Evolutionary conservation across 495 filamentous ascomycete species (phyloP).

Genomic region (Penicillium manginii): DNA sequence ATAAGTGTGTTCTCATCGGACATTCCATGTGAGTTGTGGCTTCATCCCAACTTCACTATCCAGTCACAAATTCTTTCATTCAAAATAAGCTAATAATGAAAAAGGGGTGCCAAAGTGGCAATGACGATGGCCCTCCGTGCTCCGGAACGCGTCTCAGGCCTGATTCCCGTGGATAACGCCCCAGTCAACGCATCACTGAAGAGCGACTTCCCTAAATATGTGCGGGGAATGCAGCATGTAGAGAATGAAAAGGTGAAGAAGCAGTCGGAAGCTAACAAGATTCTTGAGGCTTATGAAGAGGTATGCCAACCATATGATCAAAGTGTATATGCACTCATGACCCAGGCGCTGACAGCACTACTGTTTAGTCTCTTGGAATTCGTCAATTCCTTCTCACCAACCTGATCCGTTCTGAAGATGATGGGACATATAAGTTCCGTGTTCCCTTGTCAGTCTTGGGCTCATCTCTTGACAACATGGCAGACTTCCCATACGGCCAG

Average conservation of each 20-base stretch:
- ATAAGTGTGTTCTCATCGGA: conserved; percentile 76
- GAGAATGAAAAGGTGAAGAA: conserved; percentile 63
- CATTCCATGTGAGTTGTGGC: conserved; percentile 79
- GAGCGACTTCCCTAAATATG: conserved; percentile 77
- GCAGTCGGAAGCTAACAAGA: conserved; percentile 77
- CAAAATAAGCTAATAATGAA: neutral
- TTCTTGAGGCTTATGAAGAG: conserved; percentile 76
- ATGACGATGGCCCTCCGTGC: conserved; percentile 82
- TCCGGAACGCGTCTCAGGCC: conserved; percentile 63
- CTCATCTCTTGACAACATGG: conserved; percentile 63
- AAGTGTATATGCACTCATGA: neutral
- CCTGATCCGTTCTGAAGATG: conserved; percentile 58
- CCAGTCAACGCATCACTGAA: conserved; percentile 77
- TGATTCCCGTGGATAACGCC: conserved; percentile 92
- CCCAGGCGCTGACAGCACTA: conserved; percentile 10
- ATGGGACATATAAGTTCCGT: conserved; percentile 54
- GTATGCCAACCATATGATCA: conserved; percentile 33
- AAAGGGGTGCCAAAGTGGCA: conserved; percentile 89
- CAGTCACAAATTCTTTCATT: neutral
- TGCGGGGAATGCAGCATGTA: conserved; percentile 82
- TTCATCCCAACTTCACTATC: neutral
- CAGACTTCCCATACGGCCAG: conserved; percentile 80
- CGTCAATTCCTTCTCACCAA: conserved; percentile 96
- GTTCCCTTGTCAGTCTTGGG: conserved; percentile 65
- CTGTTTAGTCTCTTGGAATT: conserved; percentile 64